These are phyloP conservation scores for Amoeboaphelidium protococcarum DNA, from an alignment of 371 early-diverging fungal genomes.

Conservation along the genomic window DNA sequence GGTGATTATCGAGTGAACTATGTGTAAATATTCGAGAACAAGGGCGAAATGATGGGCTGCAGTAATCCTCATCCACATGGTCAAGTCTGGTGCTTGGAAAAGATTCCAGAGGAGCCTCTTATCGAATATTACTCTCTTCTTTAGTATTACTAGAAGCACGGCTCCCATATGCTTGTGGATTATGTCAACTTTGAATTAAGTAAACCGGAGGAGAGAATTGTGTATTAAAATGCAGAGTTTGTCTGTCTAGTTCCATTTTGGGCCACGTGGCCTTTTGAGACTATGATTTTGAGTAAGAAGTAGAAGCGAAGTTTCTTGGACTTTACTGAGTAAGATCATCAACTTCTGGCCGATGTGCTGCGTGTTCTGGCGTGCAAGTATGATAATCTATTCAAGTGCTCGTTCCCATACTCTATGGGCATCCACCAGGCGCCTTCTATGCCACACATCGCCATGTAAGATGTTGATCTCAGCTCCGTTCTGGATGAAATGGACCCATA, in stretches of 20 bases:
- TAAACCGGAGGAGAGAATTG: constrained; percentile 29
- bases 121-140: constrained; percentile 31
- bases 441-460: too few relatives aligned
- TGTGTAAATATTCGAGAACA: constrained; percentile 85
- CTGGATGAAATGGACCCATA: constrained; percentile 12
- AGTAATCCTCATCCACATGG: constrained; percentile 70
- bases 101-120: constrained; percentile 44
- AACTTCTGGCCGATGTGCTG: neutral
- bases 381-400: constrained; percentile 63
- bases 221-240: constrained; percentile 48
- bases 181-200: constrained; percentile 33
- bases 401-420: constrained; percentile 92
- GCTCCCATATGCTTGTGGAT: constrained; percentile 41
- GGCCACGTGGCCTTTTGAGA: constrained; percentile 84
- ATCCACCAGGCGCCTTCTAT: constrained; percentile 48
- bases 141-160: constrained; percentile 18
- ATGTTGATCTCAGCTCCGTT: constrained; percentile 5
- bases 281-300: constrained; percentile 39
- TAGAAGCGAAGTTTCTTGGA: constrained; percentile 30
- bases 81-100: constrained; percentile 58
- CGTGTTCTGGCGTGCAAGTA: constrained; percentile 40
- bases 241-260: constrained; percentile 63
- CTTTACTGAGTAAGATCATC: constrained; percentile 11
- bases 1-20: constrained; percentile 15
- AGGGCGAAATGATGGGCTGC: constrained; percentile 85